phyloP scores from a whole-genome alignment of 164 flowering plant species.

The Pachysandra terminalis region DNA sequence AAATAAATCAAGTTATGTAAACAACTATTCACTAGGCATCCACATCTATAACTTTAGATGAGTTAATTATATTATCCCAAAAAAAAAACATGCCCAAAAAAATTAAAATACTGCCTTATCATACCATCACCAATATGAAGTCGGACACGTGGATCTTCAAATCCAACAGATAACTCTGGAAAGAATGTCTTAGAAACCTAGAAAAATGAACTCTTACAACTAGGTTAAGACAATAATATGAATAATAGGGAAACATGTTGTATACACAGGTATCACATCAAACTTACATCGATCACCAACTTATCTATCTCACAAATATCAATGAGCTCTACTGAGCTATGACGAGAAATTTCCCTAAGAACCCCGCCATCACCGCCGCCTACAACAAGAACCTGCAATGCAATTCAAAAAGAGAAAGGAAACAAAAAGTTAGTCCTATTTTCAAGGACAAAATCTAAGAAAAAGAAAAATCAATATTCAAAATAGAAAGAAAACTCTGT shows the following conservation, averaged over 20 bases:
- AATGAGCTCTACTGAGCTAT: conserved; percentile 75
- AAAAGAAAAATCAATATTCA: too few species aligned
- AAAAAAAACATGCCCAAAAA: too few species aligned
- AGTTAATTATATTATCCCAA: too few species aligned
- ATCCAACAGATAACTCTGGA: conserved; percentile 82
- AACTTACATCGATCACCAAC: conserved; percentile 90
- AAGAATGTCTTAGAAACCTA: conserved; percentile 77
- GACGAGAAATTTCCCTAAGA: conserved; percentile 88
- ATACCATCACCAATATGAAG: conserved; percentile 97
- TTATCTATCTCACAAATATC: conserved; percentile 98
- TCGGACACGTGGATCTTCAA: conserved; percentile 90
- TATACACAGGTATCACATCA: neutral
- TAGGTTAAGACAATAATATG: neutral
- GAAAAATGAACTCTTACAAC: neutral
- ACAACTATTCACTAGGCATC: too few species aligned
- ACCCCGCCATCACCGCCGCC: conserved; percentile 99
- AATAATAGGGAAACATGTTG: neutral
- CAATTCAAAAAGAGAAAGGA: conserved; percentile 5
- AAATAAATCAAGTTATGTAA: too few species aligned
- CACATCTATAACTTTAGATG: too few species aligned
- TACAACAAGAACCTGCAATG: conserved; percentile 89
- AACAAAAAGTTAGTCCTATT: neutral
- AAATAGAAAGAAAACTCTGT: too few species aligned
- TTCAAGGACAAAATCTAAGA: too few species aligned
- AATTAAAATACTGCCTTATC: too few species aligned